Conservation (phyloP, 2,329 filamentous ascomycete genomes). For the Metarhizium humberi region DNA sequence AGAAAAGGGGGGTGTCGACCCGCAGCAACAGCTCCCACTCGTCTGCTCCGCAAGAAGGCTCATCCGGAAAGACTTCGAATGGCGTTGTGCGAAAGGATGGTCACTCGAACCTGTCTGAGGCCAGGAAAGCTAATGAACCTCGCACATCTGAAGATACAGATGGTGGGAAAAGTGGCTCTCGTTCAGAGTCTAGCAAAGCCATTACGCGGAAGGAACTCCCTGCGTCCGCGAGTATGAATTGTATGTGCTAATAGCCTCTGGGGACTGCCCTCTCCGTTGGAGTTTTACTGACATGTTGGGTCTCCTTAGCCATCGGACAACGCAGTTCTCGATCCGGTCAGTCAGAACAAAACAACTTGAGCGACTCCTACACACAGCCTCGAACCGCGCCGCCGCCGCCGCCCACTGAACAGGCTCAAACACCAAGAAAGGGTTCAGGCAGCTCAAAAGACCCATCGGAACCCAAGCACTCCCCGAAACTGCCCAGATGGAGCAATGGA, state of each 20-base stretch:
- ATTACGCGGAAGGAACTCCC: slow-evolving; percentile 59
- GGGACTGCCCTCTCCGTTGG: not conserved
- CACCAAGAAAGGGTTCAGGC: slow-evolving; percentile 37
- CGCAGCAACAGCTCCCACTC: slow-evolving; percentile 34
- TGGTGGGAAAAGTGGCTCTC: slow-evolving; percentile 30
- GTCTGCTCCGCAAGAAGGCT: slow-evolving; percentile 25
- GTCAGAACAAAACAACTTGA: slow-evolving; percentile 16
- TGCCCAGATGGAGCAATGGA: slow-evolving; percentile 67
- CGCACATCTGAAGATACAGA: slow-evolving; percentile 52
- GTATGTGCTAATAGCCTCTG: slow-evolving; percentile 24
- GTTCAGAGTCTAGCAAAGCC: slow-evolving; percentile 32
- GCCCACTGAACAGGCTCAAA: slow-evolving; percentile 18
- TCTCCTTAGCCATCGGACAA: slow-evolving; percentile 4
- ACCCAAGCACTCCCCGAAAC: slow-evolving; percentile 51
- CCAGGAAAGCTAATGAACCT: slow-evolving; percentile 31
- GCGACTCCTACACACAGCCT: slow-evolving; percentile 48
- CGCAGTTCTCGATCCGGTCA: not conserved
- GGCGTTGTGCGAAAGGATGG: slow-evolving; percentile 18
- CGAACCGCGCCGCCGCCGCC: slow-evolving; percentile 45
- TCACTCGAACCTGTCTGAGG: slow-evolving; percentile 11
- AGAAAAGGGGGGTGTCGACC: slow-evolving; percentile 36
- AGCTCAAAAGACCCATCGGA: slow-evolving; percentile 31
- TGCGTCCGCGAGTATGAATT: slow-evolving; percentile 23
- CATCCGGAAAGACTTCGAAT: slow-evolving; percentile 25
- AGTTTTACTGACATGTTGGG: not conserved